phyloP scores from a whole-genome alignment of 2,329 filamentous ascomycete species.

The Ophiostoma tasmaniense region DNA sequence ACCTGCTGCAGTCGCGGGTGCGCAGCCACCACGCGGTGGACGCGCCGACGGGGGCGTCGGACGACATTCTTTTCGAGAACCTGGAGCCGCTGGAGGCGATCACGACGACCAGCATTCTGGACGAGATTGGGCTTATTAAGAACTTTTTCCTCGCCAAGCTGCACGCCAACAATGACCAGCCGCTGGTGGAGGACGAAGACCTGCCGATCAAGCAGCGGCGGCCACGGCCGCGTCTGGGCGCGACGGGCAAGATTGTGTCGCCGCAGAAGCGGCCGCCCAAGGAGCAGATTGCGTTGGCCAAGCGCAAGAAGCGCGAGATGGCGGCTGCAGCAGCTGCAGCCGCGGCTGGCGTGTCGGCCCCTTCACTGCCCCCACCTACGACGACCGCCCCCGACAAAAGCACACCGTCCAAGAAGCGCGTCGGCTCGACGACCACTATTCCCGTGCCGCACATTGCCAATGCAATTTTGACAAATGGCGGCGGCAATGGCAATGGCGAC shows the following conservation, averaged over 20 bases:
- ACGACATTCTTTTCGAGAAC: conserved; percentile 55
- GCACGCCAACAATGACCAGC: conserved; percentile 71
- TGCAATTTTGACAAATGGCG: conserved; percentile 29
- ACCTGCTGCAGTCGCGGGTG: conserved; percentile 86
- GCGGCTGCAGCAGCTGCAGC: conserved; percentile 29
- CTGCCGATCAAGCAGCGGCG: conserved; percentile 83
- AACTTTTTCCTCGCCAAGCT: conserved; percentile 89
- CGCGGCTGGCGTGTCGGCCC: conserved; percentile 23
- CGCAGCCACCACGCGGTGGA: conserved; percentile 77
- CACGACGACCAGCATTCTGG: conserved; percentile 65
- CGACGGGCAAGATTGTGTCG: conserved; percentile 77
- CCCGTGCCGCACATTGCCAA: conserved; percentile 8
- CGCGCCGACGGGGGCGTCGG: conserved; percentile 47
- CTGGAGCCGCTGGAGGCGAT: conserved; percentile 67
- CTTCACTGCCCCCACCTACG: conserved; percentile 18
- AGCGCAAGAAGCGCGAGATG: conserved; percentile 69
- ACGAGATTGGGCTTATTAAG: conserved; percentile 79
- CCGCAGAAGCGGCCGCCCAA: conserved; percentile 75
- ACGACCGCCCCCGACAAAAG: conserved; percentile 30
- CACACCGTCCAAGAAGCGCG: conserved; percentile 46
- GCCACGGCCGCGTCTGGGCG: conserved; percentile 55
- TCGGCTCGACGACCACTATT: conserved; percentile 27
- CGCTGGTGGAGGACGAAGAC: conserved; percentile 89
- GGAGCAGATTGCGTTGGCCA: conserved; percentile 73
- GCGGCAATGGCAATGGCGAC: conserved; percentile 38